Conservation (phyloP, 306 rosid species). For the Lotus japonicus region DNA sequence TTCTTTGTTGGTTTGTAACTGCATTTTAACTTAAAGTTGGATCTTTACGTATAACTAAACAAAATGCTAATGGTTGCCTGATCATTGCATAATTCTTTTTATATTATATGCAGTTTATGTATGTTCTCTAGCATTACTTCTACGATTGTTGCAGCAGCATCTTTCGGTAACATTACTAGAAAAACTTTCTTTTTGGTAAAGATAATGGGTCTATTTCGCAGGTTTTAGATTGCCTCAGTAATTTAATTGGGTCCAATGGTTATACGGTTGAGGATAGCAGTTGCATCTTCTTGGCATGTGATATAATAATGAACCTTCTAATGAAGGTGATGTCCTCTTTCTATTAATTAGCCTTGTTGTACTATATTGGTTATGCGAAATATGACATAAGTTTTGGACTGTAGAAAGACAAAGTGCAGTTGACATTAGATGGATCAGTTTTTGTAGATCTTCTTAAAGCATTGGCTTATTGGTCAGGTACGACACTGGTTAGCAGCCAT, state of each 20-base stretch:
- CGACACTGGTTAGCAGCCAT: background rate
- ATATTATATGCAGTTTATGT: background rate
- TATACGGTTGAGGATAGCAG: conserved; percentile 44
- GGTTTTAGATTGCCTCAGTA: conserved; percentile 74
- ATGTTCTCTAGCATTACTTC: background rate
- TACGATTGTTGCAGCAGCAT: background rate
- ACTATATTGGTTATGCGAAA: conserved; percentile 16
- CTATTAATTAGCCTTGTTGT: background rate
- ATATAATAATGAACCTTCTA: conserved; percentile 73
- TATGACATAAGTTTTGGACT: conserved; percentile 14
- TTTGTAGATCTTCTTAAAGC: conserved; percentile 57
- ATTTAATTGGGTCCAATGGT: conserved; percentile 39
- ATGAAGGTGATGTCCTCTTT: conserved; percentile 53
- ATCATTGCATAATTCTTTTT: background rate
- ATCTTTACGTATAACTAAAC: background rate
- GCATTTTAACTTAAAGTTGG: conserved; percentile 2
- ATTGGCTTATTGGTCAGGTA: conserved; percentile 81
- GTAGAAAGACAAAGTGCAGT: conserved; percentile 53
- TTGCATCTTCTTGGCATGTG: conserved; percentile 75
- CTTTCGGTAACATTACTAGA: background rate
- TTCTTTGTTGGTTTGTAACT: background rate
- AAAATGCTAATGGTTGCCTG: background rate
- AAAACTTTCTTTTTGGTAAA: conserved; percentile 7
- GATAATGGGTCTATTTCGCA: conserved; percentile 35
- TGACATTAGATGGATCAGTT: conserved; percentile 42